phyloP scores from a whole-genome alignment of 495 filamentous ascomycete species.

The Aspergillus haitiensis region DNA sequence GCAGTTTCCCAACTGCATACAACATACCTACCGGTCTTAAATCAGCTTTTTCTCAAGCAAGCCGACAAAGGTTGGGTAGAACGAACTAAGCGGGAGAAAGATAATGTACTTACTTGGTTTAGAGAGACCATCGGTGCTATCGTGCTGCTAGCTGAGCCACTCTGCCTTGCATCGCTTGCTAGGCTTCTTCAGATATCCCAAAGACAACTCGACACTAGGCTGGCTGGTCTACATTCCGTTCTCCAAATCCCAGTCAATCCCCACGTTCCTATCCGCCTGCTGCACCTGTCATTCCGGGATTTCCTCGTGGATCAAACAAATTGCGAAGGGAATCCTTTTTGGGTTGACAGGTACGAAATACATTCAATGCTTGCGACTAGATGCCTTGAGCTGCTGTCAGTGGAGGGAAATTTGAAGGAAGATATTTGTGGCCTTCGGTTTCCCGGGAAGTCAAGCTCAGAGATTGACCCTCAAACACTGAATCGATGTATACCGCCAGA shows the following conservation, averaged over 20 bases:
- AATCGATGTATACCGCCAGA: slow-evolving; percentile 25
- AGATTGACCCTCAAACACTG: slow-evolving; percentile 26
- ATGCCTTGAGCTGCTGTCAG: slow-evolving; percentile 30
- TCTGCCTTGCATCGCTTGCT: neutral
- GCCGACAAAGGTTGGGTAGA: neutral
- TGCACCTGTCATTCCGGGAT: slow-evolving; percentile 28
- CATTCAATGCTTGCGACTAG: slow-evolving; percentile 2
- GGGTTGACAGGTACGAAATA: slow-evolving; percentile 26
- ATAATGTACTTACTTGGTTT: slow-evolving; percentile 6
- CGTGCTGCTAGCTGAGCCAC: neutral
- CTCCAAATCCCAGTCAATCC: neutral
- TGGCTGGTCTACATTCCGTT: neutral
- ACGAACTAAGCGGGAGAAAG: slow-evolving; percentile 15
- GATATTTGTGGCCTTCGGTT: slow-evolving; percentile 40
- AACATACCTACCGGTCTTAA: slow-evolving; percentile 30
- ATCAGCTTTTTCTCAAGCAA: slow-evolving; percentile 18
- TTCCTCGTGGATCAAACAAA: slow-evolving; percentile 21
- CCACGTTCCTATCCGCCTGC: slow-evolving; percentile 11
- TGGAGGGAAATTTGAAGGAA: slow-evolving; percentile 28
- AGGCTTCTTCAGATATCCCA: neutral
- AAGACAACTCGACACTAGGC: neutral
- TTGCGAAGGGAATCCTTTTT: slow-evolving; percentile 22
- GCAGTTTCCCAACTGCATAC: slow-evolving; percentile 17
- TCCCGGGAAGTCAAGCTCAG: slow-evolving; percentile 23
- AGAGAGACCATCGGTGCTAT: slow-evolving; percentile 4